Conservation (phyloP, 2,329 filamentous ascomycete species). For the Zasmidium angulare region DNA sequence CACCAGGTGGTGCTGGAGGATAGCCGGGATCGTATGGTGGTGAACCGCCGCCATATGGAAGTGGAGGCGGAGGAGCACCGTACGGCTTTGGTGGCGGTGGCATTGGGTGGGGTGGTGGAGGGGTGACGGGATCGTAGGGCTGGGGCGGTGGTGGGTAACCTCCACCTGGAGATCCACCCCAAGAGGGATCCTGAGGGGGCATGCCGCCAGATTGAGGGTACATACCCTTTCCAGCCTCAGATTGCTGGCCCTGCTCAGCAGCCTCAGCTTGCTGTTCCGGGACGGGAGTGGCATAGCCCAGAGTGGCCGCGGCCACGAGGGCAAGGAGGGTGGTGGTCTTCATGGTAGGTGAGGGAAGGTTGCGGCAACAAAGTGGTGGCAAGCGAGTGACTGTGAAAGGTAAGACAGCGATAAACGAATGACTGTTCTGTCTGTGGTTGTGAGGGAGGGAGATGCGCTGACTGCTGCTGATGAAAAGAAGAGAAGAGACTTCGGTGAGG, state of each 20-base stretch:
- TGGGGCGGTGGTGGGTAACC: not conserved
- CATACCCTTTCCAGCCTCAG: not conserved
- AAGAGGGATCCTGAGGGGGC: not conserved
- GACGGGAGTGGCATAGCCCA: not conserved
- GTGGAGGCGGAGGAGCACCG: not conserved
- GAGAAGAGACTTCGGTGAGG: not conserved
- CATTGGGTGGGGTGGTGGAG: not conserved
- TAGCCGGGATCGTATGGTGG: not conserved
- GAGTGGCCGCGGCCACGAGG: conserved; percentile 2
- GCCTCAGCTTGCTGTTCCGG: not conserved
- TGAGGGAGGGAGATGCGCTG: not conserved
- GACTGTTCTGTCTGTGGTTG: not conserved
- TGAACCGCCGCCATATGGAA: not conserved
- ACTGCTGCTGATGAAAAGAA: not conserved
- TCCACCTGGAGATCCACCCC: too few species aligned
- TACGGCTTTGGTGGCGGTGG: not conserved
- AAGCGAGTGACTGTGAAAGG: conserved; percentile 4
- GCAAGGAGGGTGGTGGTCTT: conserved; percentile 2
- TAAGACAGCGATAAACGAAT: not conserved
- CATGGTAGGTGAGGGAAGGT: not conserved
- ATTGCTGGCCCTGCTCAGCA: not conserved
- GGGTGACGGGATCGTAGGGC: not conserved
- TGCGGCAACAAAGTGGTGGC: not conserved
- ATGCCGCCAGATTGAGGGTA: not conserved
- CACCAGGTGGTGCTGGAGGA: not conserved